Evolutionary conservation across 179 eudicot genomes (phyloP), one percentile per base, ranked within the genome.

Genomic region (Beta macrorhiza): DNA sequence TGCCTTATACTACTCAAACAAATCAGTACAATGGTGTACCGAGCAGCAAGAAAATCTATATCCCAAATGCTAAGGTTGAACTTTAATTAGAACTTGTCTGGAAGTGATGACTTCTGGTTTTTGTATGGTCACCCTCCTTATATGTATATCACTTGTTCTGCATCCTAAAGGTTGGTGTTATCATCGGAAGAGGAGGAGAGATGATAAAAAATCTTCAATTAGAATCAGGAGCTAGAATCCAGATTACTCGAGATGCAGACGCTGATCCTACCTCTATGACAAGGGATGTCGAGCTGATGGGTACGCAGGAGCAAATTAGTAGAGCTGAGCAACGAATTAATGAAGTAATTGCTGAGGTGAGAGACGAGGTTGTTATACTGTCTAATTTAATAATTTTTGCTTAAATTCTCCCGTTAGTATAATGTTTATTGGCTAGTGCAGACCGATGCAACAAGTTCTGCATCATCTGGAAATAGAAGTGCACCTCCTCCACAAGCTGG

Each of bases 171-270:
- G 98, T 95, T 67, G 99, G 99, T 71, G 96, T 95, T 71, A 95
- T 95, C 62, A 95, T 95, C 72, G 97, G 97, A 2, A 88, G 91
- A 81, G 92, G 89, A 13, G 97, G 97, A 19, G 99, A 95, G 74
- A 93, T 93, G 82, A 95, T 95, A 51, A 93, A 95, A 84, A 90
- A 90, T 69, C 94, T 95, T 79, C 99, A 95, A 80, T 81, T 82
- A 37, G 91, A 90, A 19, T 95, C 99, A 13, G 99, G 97, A 57
- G 98, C 99, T 13, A 88, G 88, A 86, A 93, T 95, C 73, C 99
- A 95, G 88, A 93, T 93, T 45, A 92, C 99, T 14, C 86, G 98
- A 69, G 99, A 95, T 82, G 82, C 89, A 75, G 98, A 95, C 82
- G 95, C 97, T 56, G 95, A 92, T 62, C 99, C 90, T 32, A 75